Base-by-base conservation (phyloP, 768 basidiomycete species). In the Rhodotorula taiwanensis region DNA sequence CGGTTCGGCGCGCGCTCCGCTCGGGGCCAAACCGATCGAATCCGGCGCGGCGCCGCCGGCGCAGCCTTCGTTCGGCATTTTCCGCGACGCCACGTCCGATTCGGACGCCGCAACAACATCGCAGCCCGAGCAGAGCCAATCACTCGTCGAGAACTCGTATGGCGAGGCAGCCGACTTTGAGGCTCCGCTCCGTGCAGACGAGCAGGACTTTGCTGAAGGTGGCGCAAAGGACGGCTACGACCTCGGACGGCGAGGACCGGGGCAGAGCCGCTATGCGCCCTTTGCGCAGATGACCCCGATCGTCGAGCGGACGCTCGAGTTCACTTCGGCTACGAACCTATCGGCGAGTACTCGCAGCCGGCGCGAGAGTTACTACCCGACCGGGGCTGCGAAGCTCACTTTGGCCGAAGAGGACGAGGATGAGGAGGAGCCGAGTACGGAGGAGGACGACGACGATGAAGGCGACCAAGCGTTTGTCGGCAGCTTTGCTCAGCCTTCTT, bases 261-360 rank as follows among this genome's bases (percentile, higher is more conserved):
- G 69, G 0, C 57, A 56, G 28, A 65, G 44, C 39, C 64, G 70
- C 1, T 73, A 66, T 56, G 66, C 71, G 11, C 58, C 60, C 25
- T 61, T 97, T 77, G 85, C 87, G 72, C 85, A 93, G 59, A 92
- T 99, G 91, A 98, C 94, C 14, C 94, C 95, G 5, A 97, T 98
- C 75, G 89, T 89, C 18, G 95, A 99, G 76, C 81, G 93, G 45
- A 98, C 95, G 15, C 83, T 83, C 71, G 95, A 98, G 76, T 93
- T 80, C 74, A 82, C 87, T 8, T 39, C 52, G 51, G 53, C 33
- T 42, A 47, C 39, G 27, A 27, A 11, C 8, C 55, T 67, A 10
- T 42, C 53, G 20, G 41, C 58, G n/a, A 58, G 47, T n/a, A 39
- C 45, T 52, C 21, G 47, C 3, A 45, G 58, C 41, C 52, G 61